phyloP scores from a whole-genome alignment of 768 basidiomycete genomes.

The Paxillus rubicundulus region DNA sequence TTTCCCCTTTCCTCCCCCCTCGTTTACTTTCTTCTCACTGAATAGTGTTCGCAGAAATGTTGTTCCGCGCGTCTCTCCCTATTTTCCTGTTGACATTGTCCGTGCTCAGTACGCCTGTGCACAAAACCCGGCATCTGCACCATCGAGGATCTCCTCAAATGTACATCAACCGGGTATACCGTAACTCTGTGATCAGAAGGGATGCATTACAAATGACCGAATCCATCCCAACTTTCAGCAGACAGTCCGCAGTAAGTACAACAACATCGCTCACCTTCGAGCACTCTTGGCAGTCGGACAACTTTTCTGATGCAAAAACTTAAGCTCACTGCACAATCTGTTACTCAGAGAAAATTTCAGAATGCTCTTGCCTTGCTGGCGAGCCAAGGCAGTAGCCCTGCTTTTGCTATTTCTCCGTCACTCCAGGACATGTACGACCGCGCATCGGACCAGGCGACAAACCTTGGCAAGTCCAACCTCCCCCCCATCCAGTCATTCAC shows the following conservation, averaged over 20 bases:
- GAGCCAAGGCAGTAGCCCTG: slow-evolving; percentile 3
- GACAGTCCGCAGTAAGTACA: slow-evolving; percentile 9
- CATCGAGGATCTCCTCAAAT: background rate
- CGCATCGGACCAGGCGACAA: slow-evolving; percentile 20
- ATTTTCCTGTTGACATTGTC: slow-evolving; percentile 3
- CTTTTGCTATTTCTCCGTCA: slow-evolving; percentile 10
- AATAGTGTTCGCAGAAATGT: slow-evolving; percentile 9
- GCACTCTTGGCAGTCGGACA: background rate
- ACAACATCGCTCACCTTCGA: background rate
- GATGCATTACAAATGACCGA: background rate
- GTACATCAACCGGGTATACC: background rate
- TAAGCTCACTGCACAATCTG: slow-evolving; percentile 16
- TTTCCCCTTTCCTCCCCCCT: background rate
- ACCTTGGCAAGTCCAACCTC: slow-evolving; percentile 1
- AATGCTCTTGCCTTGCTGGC: slow-evolving; percentile 15
- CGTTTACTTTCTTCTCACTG: background rate
- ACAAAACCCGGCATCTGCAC: background rate
- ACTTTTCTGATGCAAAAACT: no score
- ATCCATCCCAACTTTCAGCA: slow-evolving; percentile 1
- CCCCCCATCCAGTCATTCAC: background rate
- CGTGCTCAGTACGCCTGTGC: slow-evolving; percentile 13
- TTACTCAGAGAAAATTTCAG: slow-evolving; percentile 14
- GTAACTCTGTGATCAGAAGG: no score
- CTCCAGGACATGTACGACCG: slow-evolving; percentile 14
- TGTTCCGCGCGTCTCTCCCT: slow-evolving; percentile 1